phyloP scores from a whole-genome alignment of 805 yeast genomes.

The Tetrapisispora namnaoensis region DNA sequence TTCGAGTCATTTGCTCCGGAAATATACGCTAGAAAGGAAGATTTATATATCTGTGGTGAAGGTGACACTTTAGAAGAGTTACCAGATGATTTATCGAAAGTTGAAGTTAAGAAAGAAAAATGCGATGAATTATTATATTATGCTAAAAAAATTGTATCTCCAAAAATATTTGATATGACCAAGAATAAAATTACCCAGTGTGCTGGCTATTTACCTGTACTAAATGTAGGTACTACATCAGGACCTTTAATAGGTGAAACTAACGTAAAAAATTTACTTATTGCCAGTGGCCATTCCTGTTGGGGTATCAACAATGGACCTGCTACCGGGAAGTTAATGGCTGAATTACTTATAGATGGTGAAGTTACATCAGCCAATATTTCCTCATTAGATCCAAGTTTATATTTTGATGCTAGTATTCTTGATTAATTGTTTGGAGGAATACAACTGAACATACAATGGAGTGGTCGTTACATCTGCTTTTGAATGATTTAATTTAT shows the following conservation, averaged over 20 bases:
- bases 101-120: constrained; percentile 73
- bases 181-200: constrained; percentile 64
- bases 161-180: constrained; percentile 55
- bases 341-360: constrained; percentile 82
- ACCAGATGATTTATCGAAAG: constrained; percentile 92
- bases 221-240: constrained; percentile 82
- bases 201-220: constrained; percentile 91
- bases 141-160: constrained; percentile 61
- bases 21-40: constrained; percentile 89
- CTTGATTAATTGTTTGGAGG: background rate
- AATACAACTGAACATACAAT: constrained; percentile 51
- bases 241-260: constrained; percentile 96
- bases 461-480: constrained; percentile 51
- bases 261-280: constrained; percentile 62
- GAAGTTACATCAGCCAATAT: constrained; percentile 68
- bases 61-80: constrained; percentile 85
- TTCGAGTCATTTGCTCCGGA: constrained; percentile 79
- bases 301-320: constrained; percentile 99
- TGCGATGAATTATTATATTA: constrained; percentile 80
- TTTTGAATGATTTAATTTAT: constrained; percentile 70
- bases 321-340: constrained; percentile 87
- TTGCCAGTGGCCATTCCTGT: constrained; percentile 93
- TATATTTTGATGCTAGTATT: constrained; percentile 66
- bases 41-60: constrained; percentile 95
- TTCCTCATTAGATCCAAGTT: constrained; percentile 72